Evolutionary conservation across 495 filamentous ascomycete species (phyloP), one percentile per base, ranked within the genome.

Genomic region (Penicillium robsamsonii): DNA sequence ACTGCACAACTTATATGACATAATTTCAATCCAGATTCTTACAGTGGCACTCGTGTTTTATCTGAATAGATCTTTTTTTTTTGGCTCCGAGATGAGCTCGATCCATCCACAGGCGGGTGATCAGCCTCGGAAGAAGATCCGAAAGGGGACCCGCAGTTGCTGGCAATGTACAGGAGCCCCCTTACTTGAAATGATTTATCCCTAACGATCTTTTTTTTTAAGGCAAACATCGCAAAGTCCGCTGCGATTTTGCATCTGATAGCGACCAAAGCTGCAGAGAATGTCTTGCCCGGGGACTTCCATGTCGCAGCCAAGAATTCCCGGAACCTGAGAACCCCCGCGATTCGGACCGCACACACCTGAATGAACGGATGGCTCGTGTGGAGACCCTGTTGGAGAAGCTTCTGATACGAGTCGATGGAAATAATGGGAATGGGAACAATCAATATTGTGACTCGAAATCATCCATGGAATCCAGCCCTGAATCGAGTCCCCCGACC

Each of bases 71-170:
- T 13, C 4, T 30, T 46, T 30, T 18, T 43, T 30, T 46, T 30
- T 18, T 43, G 18, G 22, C 11, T 12, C 24, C 2, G 4, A 15
- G 41, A 30, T 46, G 44, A 8, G 12, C n/a, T 27, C n/a, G 11
- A 31, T 12, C 25, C 33, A 49, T 35, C 47, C 47, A 37, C 31
- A 37, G 13, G n/a, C 9, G n/a, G 40, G 12, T 3, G 50, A 56
- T 56, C 57, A 47, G 20, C 50, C 61, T 43, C 64, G 79, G 44
- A 77, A 79, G 57, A 79, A 74, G 60, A 67, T 82, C 41, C 75
- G 81, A 27, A 83, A 81, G 57, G 80, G 80, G 12, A 84, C 80
- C 11, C 74, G 75, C 54, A 81, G 78, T 59, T 84, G 80, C 53
- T 79, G 74, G 75, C 80, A 82, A 72, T 84, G 79, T 80, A 68